Conservation (phyloP, 225 moss, liverwort and hornwort species). For the Bryum argenteum region DNA sequence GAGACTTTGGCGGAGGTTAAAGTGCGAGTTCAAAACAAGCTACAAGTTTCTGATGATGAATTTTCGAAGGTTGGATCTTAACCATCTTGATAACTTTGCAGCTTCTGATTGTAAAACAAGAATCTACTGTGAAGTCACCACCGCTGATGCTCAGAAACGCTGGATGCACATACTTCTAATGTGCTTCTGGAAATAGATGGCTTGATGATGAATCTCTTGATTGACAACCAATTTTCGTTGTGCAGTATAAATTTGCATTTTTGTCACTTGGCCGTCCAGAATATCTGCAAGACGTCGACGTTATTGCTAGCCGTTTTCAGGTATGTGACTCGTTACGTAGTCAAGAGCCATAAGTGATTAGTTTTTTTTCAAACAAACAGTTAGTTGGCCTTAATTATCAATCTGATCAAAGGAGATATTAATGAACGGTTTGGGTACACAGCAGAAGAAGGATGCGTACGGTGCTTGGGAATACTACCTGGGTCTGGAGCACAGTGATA, state of each 20-base stretch:
- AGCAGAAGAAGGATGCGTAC: conserved; percentile 94
- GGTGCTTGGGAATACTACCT: conserved; percentile 97
- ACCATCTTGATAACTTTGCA: not conserved
- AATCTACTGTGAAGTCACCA: not conserved
- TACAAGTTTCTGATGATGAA: conserved; percentile 77
- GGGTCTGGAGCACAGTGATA: conserved; percentile 85
- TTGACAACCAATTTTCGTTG: not conserved
- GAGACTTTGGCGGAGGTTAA: conserved; percentile 84
- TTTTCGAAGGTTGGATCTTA: conserved; percentile 70
- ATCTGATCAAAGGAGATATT: not conserved
- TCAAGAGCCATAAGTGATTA: not conserved
- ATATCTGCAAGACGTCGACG: conserved; percentile 88
- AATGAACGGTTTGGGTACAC: conserved; percentile 21
- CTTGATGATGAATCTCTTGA: not conserved
- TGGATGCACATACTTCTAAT: not conserved
- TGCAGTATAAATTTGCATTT: conserved; percentile 98
- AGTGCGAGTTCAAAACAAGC: conserved; percentile 73
- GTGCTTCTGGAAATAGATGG: not conserved
- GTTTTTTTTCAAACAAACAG: not conserved
- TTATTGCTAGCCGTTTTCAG: conserved; percentile 90
- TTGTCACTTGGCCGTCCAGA: conserved; percentile 86
- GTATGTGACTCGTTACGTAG: conserved; percentile 33
- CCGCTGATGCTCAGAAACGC: not conserved
- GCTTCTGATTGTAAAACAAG: not conserved
- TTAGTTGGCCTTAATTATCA: not conserved